Evolutionary conservation across 2,329 filamentous ascomycete species (phyloP), one percentile per base, ranked within the genome.

Genomic region (Apiospora kogelbergensis): DNA sequence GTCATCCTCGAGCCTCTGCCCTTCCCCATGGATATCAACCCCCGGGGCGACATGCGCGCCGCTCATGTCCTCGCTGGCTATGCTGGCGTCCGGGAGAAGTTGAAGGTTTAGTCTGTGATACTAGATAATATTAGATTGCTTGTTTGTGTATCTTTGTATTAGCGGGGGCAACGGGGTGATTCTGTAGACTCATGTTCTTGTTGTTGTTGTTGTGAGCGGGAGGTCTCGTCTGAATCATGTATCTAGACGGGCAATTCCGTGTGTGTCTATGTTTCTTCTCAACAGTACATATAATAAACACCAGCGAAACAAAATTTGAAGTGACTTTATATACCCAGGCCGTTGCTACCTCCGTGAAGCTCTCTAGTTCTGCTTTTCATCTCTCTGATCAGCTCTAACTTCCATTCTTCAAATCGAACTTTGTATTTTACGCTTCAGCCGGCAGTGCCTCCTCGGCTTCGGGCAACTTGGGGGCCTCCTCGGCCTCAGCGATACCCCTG

Each of bases 401-500:
- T 24, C 13, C 6, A 30, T 30, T 30, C 48, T 46, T 46, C n/a
- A 46, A 46, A 5, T 20, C 9, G 11, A 9, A 7, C 7, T 46
- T 24, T 24, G 45, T 3, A 2, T 20, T 53, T 30, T 15, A 30
- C 6, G 20, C 13, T 15, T 42, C 40, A 15, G 40, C 40, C 13
- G 40, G 40, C 40, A 42, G 40, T 42, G 40, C 3, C 40, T 2
- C 40, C 91, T 91, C 74, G 85, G 88, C 26, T 84, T 90, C 65
- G 88, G 88, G n/a, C 89, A 91, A 75, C 84, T 91, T 68, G 86
- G 84, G 3, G 86, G 86, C 1, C 83, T 91, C 0, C 84, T 91
- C 1, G 89, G 89, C 11, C 83, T 88, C 11, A 80, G 82, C 33
- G 82, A 87, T 1, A 82, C 85, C 0, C 77, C 77, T 2, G 82